These are phyloP conservation scores for Pestalotiopsis sp. DNA, from an alignment of 2,329 filamentous ascomycete species.

Conservation along the genomic window DNA sequence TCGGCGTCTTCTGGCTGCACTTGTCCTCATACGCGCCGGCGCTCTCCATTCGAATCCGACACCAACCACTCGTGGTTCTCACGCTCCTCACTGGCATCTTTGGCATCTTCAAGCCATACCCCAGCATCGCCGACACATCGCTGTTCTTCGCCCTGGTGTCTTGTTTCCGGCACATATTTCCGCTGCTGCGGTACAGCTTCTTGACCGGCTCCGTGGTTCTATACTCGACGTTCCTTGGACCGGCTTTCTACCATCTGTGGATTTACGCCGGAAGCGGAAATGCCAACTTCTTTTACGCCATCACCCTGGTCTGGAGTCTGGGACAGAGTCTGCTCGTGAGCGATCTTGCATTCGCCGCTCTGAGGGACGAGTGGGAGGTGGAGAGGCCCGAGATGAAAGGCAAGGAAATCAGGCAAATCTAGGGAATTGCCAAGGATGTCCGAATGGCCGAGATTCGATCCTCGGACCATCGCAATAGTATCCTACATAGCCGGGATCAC, in stretches of 20 bases:
- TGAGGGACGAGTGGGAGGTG: constrained; percentile 92
- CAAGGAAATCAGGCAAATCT: constrained; percentile 86
- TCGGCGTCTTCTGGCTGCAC: constrained; percentile 97
- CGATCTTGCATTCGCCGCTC: constrained; percentile 83
- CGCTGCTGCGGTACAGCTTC: constrained; percentile 92
- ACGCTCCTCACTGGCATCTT: constrained; percentile 87
- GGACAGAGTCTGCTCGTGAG: constrained; percentile 85
- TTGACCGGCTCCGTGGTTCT: constrained; percentile 80
- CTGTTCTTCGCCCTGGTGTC: constrained; percentile 83
- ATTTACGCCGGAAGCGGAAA: constrained; percentile 98
- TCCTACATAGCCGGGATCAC: too few species aligned
- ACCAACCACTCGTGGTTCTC: constrained; percentile 85
- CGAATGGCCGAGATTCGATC: not conserved
- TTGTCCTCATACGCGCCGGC: constrained; percentile 88
- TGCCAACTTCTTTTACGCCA: constrained; percentile 99
- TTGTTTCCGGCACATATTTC: constrained; percentile 89
- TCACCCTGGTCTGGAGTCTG: constrained; percentile 97
- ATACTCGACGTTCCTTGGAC: constrained; percentile 87
- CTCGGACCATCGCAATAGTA: not conserved
- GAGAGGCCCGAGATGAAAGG: constrained; percentile 89
- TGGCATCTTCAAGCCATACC: constrained; percentile 96
- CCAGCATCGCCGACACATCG: constrained; percentile 86
- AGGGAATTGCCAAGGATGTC: constrained; percentile 28
- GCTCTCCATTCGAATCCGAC: constrained; percentile 78
- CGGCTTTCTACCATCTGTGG: constrained; percentile 96